Percentiles rank a stretch among this genome's conserved stretches.
phyloP scores from a whole-genome alignment of 345 rosid species.

The Xanthoceras sorbifolium region DNA sequence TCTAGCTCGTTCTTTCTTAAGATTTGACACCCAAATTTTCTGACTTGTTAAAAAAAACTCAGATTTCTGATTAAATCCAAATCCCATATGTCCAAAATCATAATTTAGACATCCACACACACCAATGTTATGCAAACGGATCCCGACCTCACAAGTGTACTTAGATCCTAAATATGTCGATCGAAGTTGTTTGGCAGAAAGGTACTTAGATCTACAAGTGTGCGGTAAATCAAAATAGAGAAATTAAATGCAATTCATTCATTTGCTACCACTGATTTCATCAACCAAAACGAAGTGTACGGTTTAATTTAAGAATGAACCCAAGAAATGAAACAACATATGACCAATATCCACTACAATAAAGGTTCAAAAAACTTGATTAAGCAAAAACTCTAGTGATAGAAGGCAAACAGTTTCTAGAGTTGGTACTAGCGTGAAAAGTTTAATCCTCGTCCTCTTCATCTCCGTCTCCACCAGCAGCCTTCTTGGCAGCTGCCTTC shows the following conservation, averaged over 20 bases:
- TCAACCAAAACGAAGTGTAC: neutral
- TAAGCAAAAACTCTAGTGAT: neutral
- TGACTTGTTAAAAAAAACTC: too few relatives aligned
- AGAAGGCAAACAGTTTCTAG: neutral
- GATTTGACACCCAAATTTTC: too few relatives aligned
- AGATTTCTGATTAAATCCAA: too few relatives aligned
- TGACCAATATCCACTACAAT: neutral
- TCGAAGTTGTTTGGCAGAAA: too few relatives aligned
- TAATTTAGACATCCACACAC: too few relatives aligned
- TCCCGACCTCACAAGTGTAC: too few relatives aligned
- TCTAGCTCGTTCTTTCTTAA: too few relatives aligned
- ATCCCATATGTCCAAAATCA: neutral
- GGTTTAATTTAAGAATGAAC: neutral
- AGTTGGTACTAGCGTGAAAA: neutral
- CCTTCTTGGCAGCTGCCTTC: slow-evolving; percentile 51
- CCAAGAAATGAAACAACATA: neutral
- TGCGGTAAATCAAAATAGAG: neutral
- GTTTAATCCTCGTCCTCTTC: slow-evolving; percentile 49
- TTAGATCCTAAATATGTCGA: too few relatives aligned
- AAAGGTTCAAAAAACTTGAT: neutral
- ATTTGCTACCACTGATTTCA: neutral
- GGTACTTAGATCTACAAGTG: neutral
- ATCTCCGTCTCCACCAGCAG: slow-evolving; percentile 54
- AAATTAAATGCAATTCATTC: neutral
- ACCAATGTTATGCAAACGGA: too few relatives aligned